phyloP scores from a whole-genome alignment of 306 rosid genomes.

The Vachellia pachyceras region DNA sequence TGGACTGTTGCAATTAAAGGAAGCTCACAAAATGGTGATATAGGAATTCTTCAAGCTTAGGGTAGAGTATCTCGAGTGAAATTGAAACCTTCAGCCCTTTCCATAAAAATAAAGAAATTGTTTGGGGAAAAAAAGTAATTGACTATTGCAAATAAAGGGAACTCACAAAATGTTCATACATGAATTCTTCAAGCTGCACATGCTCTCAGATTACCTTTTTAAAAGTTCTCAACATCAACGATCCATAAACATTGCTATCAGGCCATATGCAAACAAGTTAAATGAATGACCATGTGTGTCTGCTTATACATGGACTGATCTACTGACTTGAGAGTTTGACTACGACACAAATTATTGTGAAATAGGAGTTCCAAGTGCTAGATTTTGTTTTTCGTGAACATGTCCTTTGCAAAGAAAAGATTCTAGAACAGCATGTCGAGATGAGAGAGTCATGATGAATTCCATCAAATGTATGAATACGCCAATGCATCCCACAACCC shows the following conservation, averaged over 20 bases:
- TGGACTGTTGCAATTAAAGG: neutral
- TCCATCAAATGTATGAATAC: neutral
- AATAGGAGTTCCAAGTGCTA: constrained; percentile 16
- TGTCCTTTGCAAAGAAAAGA: constrained; percentile 23
- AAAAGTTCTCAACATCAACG: neutral
- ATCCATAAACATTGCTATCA: neutral
- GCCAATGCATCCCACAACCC: neutral
- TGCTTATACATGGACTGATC: neutral
- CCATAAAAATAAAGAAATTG: too few species aligned
- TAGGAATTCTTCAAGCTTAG: neutral
- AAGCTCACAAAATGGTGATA: constrained; percentile 6
- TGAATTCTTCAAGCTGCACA: neutral
- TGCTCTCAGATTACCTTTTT: neutral
- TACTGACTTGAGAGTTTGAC: neutral
- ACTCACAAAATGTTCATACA: too few species aligned
- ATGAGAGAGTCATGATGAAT: constrained; percentile 10
- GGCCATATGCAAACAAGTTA: neutral
- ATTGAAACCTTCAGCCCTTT: neutral
- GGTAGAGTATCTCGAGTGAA: neutral
- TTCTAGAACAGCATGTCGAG: neutral
- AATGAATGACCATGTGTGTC: constrained; percentile 4
- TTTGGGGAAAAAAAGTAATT: too few species aligned
- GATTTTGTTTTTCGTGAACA: neutral
- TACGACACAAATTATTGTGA: constrained; percentile 1
- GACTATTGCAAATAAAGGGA: too few species aligned